Conservation (phyloP, 2,329 filamentous ascomycete genomes). For the Verticillium longisporum region DNA sequence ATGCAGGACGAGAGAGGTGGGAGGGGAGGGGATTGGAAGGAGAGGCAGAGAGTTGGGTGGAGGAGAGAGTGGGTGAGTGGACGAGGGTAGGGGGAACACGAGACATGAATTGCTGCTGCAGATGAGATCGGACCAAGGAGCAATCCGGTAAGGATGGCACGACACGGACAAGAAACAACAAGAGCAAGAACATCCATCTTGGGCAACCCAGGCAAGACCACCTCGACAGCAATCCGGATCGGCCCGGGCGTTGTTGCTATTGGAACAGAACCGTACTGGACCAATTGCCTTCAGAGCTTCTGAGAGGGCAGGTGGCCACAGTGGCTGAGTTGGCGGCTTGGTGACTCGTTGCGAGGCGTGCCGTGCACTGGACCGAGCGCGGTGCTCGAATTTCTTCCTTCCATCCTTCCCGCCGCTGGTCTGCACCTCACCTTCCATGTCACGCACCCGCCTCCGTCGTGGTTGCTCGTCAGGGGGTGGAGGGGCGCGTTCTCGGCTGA, state of each 20-base stretch:
- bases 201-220: not conserved
- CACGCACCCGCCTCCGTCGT: not conserved
- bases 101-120: not conserved
- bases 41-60: not conserved
- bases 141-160: not conserved
- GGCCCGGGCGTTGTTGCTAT: not conserved
- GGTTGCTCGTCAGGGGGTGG: too few species aligned
- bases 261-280: not conserved
- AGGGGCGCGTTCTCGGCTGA: too few species aligned
- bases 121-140: not conserved
- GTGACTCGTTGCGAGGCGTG: not conserved
- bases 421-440: not conserved
- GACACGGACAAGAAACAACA: not conserved
- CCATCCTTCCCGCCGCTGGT: not conserved
- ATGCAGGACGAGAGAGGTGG: too few species aligned
- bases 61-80: not conserved
- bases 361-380: not conserved
- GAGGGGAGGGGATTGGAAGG: too few species aligned
- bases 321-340: not conserved
- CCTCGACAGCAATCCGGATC: not conserved
- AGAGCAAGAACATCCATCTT: not conserved
- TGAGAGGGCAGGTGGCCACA: not conserved
- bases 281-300: too few species aligned
- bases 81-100: not conserved
- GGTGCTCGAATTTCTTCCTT: not conserved